Conservation (phyloP, 2,329 filamentous ascomycete species). For the Aspergillus fructus region DNA sequence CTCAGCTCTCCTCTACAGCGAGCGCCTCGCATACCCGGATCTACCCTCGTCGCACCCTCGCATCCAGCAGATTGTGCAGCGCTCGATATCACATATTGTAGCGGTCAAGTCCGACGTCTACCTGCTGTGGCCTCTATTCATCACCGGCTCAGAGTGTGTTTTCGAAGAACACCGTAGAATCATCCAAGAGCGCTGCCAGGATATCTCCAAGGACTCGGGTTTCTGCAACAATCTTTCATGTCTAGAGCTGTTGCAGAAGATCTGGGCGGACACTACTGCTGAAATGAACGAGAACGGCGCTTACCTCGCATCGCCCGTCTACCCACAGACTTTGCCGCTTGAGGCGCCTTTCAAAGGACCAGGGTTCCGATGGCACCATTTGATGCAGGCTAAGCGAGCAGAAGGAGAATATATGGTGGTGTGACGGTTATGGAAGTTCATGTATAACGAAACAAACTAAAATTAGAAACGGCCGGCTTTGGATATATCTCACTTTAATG, state of each 20-base stretch:
- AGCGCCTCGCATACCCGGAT: constrained; percentile 76
- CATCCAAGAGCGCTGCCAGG: constrained; percentile 75
- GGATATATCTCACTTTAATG: background rate
- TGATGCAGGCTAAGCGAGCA: constrained; percentile 38
- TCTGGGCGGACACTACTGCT: constrained; percentile 61
- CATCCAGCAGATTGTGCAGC: constrained; percentile 79
- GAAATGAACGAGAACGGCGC: background rate
- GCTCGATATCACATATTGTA: constrained; percentile 79
- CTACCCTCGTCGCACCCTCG: constrained; percentile 71
- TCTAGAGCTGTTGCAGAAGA: constrained; percentile 78
- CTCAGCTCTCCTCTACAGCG: constrained; percentile 83
- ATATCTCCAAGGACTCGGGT: constrained; percentile 83
- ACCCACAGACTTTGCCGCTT: background rate
- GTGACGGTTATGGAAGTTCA: constrained; percentile 17
- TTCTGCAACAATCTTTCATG: constrained; percentile 92
- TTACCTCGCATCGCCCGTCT: background rate
- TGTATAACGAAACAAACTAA: background rate
- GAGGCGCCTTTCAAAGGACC: constrained; percentile 4
- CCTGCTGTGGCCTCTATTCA: constrained; percentile 88
- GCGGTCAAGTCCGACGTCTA: constrained; percentile 83
- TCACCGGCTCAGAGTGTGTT: constrained; percentile 85
- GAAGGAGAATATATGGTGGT: constrained; percentile 42
- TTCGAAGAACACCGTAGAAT: constrained; percentile 75
- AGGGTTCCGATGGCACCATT: constrained; percentile 38
- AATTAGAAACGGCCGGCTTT: background rate